A percentile compares a stretch with the other conserved stretches of the same genome.
Evolutionary conservation across 2,329 filamentous ascomycete genomes (phyloP).

Genomic region (Drechslera avenae): DNA sequence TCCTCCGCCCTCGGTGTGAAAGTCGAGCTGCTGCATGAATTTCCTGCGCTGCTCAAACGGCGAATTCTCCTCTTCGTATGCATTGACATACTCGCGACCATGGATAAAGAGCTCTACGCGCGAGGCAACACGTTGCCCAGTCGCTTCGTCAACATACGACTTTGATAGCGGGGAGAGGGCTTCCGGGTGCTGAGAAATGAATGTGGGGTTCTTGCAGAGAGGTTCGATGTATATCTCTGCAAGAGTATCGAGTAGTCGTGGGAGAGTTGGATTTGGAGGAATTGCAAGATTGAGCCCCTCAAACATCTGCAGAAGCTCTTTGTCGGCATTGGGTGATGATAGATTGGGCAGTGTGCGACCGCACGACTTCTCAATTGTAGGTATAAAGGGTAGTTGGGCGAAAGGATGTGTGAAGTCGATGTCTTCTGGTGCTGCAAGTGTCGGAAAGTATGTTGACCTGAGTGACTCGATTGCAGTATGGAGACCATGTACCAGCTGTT

Average conservation of each 20-base stretch:
- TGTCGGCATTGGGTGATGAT: conserved; percentile 57
- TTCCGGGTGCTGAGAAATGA: conserved; percentile 87
- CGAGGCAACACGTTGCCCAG: conserved; percentile 75
- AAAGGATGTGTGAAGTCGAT: conserved; percentile 65
- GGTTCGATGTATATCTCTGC: conserved; percentile 79
- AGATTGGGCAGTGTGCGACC: conserved; percentile 66
- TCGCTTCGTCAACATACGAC: conserved; percentile 71
- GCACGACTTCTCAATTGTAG: conserved; percentile 73
- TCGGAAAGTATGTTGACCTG: conserved; percentile 36
- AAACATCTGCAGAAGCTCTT: conserved; percentile 64
- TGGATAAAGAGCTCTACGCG: conserved; percentile 84
- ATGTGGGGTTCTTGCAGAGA: conserved; percentile 72
- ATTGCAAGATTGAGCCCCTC: conserved; percentile 54
- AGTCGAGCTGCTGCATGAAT: conserved; percentile 66
- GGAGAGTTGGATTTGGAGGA: conserved; percentile 62
- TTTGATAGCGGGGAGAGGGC: conserved; percentile 92
- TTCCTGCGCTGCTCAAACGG: conserved; percentile 85
- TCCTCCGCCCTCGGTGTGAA: conserved; percentile 42
- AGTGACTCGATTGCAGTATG: conserved; percentile 54
- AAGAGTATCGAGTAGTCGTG: conserved; percentile 80
- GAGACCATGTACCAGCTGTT: conserved; percentile 64
- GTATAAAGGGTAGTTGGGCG: conserved; percentile 78
- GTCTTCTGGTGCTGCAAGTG: conserved; percentile 50
- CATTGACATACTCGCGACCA: conserved; percentile 86
- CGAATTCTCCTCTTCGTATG: conserved; percentile 98